Conservation (phyloP, 2,329 filamentous ascomycete genomes). For the Alternaria conjuncta region DNA sequence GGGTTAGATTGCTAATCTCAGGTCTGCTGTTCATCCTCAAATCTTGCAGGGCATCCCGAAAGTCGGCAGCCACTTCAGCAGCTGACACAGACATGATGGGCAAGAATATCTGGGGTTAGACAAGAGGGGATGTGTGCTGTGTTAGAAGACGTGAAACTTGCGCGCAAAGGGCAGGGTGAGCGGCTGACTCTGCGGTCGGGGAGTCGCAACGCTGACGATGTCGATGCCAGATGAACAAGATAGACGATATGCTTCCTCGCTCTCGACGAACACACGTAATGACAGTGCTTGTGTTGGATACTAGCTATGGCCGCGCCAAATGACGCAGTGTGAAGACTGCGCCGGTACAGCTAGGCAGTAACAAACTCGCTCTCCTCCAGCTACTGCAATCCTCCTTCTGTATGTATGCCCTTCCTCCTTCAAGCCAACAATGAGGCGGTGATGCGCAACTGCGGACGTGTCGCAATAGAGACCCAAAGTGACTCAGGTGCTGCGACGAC, state of each 20-base stretch:
- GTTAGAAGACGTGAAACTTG: constrained; percentile 18
- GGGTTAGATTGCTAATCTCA: constrained; percentile 95
- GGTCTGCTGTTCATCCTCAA: constrained; percentile 88
- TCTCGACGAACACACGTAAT: constrained; percentile 48
- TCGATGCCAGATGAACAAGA: constrained; percentile 43
- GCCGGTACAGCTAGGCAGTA: constrained; percentile 40
- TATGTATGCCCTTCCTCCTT: constrained; percentile 38
- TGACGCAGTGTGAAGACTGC: constrained; percentile 42
- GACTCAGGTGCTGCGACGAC: background rate
- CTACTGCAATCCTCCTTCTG: constrained; percentile 38
- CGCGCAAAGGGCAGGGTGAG: constrained; percentile 25
- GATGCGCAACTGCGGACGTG: constrained; percentile 24
- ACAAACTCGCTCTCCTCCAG: constrained; percentile 44
- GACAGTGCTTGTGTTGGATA: constrained; percentile 54
- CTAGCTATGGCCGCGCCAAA: constrained; percentile 55
- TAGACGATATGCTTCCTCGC: constrained; percentile 51
- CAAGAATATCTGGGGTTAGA: constrained; percentile 38
- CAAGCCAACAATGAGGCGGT: constrained; percentile 29
- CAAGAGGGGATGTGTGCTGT: constrained; percentile 15
- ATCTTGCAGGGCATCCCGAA: constrained; percentile 90
- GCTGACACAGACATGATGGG: constrained; percentile 70
- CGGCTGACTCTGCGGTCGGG: constrained; percentile 32
- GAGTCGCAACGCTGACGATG: constrained; percentile 34
- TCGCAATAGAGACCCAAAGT: constrained; percentile 7
- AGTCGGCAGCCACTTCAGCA: constrained; percentile 93